Evolutionary conservation across 768 basidiomycete genomes (phyloP), one percentile per base, ranked within the genome.

Genomic region (Serpula lacrymans): DNA sequence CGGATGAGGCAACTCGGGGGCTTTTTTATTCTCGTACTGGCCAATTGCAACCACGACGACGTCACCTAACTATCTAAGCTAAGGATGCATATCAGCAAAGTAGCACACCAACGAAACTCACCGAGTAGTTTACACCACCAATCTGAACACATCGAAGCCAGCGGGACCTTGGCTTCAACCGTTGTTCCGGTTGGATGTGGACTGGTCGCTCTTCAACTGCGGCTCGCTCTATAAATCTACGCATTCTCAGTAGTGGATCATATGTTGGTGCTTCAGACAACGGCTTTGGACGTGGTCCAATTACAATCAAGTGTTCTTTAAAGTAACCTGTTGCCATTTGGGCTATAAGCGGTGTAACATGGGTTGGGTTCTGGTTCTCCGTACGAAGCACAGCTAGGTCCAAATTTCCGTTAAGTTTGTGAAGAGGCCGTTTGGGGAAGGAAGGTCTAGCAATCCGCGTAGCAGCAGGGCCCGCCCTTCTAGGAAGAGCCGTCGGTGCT

Each of bases 271-370:
- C 11, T 7, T 46, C 45, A 6, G 54, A 46, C 23, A 57, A 48
- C 1, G 27, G 18, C 29, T 23, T 43, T 25, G 46, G 73, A 0
- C 50, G 68, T 1, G 70, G 62, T 3, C 77, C 86, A 6, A 86
- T 58, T 1, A 86, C 73, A 6, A 59, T 43, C 4, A 88, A 56
- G 2, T 62, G 58, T 45, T 84, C 84, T 17, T 65, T 67, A 37
- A 86, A 79, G 1, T 74, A 66, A 0, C 72, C 70, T 6, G 53
- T 23, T 0, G 82, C 76, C 6, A 87, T 57, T 7, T 60, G 50
- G 5, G 69, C 70, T 31, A 88, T 78, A 14, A 68, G 64, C 0
- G 78, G 77, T 1, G 84, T 87, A 6, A 88, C 82, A 34, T 75
- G 74, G 0, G 84, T 86, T 4, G 64, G 60, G 13, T 58, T 71